Percentiles rank a stretch among this genome's conserved stretches.
Evolutionary conservation across 306 rosid genomes (phyloP).

Genomic region (Mimosa pudica): DNA sequence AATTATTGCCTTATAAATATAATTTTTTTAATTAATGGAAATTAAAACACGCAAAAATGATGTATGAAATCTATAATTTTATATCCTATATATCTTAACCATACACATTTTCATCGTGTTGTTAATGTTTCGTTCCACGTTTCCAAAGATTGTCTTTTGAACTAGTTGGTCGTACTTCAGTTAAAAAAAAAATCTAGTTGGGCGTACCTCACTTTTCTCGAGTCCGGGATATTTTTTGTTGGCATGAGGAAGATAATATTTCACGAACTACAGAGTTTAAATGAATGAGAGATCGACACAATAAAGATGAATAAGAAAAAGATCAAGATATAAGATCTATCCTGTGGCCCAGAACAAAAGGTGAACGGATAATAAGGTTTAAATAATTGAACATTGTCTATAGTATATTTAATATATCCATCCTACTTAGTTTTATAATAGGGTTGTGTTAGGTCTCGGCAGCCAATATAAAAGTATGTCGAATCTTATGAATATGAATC

Average conservation of each 20-base stretch:
- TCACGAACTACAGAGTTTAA: neutral
- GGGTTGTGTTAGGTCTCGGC: too few species aligned
- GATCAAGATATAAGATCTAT: neutral
- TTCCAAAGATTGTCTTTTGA: neutral
- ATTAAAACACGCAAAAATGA: neutral
- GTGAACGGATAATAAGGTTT: neutral
- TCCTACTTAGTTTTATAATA: too few species aligned
- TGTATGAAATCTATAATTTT: neutral
- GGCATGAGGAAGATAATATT: neutral
- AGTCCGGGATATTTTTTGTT: neutral
- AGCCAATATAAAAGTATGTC: too few species aligned
- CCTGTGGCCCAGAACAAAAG: neutral
- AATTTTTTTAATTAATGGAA: neutral
- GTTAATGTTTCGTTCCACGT: conserved; percentile 12
- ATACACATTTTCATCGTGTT: neutral
- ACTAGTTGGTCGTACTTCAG: neutral
- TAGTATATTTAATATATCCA: too few species aligned
- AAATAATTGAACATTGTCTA: neutral
- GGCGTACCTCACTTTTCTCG: neutral
- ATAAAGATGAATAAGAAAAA: neutral
- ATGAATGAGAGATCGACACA: neutral
- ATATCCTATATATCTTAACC: neutral
- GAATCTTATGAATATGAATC: too few species aligned
- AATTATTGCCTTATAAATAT: too few species aligned
- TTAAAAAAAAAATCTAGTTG: neutral